Evolutionary conservation across 225 moss, liverwort and hornwort species (phyloP).

Genomic region (Marchantia polymorpha): DNA sequence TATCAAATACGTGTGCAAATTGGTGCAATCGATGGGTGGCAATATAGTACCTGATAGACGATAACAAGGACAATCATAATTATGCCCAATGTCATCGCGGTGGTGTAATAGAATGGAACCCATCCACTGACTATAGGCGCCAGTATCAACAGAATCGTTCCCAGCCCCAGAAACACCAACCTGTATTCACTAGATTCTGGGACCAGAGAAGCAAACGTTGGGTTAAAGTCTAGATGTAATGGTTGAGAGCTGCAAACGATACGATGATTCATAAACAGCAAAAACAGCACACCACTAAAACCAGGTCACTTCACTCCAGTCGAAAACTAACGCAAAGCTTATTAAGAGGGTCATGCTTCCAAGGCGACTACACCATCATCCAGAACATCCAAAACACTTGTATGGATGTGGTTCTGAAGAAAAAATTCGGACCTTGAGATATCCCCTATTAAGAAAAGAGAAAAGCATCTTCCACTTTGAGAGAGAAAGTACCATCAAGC

Average conservation of each 20-base stretch:
- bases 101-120: slow-evolving; percentile 97
- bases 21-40: neutral
- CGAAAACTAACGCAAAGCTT: too few species aligned
- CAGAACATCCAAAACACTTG: too few species aligned
- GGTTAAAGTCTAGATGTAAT: neutral
- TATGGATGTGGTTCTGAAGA: too few species aligned
- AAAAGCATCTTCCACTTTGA: neutral
- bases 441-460: too few species aligned
- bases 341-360: neutral
- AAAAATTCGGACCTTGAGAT: too few species aligned
- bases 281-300: neutral
- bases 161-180: slow-evolving; percentile 60
- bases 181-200: slow-evolving; percentile 78
- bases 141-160: slow-evolving; percentile 57
- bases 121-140: slow-evolving; percentile 90
- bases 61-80: slow-evolving; percentile 81
- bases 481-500: slow-evolving; percentile 26
- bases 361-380: too few species aligned
- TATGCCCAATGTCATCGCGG: slow-evolving; percentile 91
- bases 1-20: neutral
- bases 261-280: neutral
- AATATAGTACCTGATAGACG: slow-evolving; percentile 71
- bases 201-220: slow-evolving; percentile 13
- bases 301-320: too few species aligned
- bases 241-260: neutral